Conservation (phyloP, 2,329 filamentous ascomycete genomes). For the Raffaelea albimanens region DNA sequence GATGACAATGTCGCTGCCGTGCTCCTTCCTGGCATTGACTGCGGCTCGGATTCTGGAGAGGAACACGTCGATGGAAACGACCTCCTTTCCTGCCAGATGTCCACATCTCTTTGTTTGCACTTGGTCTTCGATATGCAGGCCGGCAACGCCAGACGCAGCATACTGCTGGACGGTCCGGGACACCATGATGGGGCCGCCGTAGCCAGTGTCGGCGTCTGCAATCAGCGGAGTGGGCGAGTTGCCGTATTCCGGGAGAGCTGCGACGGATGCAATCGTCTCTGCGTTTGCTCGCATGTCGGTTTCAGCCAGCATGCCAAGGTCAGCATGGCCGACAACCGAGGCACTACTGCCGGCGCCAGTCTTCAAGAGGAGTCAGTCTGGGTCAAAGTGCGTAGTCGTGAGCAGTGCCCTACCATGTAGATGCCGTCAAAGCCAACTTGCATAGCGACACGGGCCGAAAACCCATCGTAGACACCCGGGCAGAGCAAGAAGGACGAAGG, state of each 20-base stretch:
- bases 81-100: no score
- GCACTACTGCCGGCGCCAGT: conserved; percentile 41
- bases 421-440: not conserved
- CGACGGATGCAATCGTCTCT: conserved; percentile 41
- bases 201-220: conserved; percentile 43
- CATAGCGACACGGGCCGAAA: not conserved
- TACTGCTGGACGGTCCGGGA: conserved; percentile 23
- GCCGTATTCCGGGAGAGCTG: no score
- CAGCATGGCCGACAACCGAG: conserved; percentile 36
- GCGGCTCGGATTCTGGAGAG: conserved; percentile 21
- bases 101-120: no score
- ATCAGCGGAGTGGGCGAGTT: conserved; percentile 38
- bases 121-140: no score
- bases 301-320: conserved; percentile 39
- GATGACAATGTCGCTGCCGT: conserved; percentile 42
- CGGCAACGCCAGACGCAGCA: no score
- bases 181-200: conserved; percentile 26
- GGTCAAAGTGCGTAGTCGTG: no score
- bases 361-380: no score
- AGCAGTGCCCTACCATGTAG: no score
- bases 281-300: conserved; percentile 43
- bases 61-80: conserved; percentile 12
- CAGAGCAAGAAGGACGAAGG: not conserved
- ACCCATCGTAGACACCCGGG: conserved; percentile 1
- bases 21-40: conserved; percentile 23